Evolutionary conservation across 352 stramenopile genomes (phyloP), one percentile per base, ranked within the genome.

Genomic region (Phytophthora hibernalis): DNA sequence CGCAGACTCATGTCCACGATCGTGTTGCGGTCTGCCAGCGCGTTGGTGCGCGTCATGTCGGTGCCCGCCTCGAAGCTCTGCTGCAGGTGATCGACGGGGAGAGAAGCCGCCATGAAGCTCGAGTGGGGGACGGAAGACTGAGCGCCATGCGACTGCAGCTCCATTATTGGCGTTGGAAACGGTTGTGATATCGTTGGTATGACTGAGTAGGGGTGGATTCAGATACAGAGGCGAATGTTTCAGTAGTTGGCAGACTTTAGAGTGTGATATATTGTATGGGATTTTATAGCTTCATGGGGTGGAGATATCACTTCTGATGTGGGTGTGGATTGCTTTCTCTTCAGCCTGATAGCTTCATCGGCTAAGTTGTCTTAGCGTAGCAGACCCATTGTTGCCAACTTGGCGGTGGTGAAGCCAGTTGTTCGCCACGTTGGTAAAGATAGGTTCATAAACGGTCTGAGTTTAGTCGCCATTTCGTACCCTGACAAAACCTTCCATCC

Each of bases 1-100:
- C 79, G 76, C 49, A 87, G 69, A 58, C 72, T 77, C 73, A 85
- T 84, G 66, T 83, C 71, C 49, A 87, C 77, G 65, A 86, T 89
- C 28, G 80, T 86, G 66, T 85, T 80, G 65, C 75, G 73, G 50
- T 87, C 76, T n/a, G 74, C 66, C 54, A 85, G 59, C 62, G 68
- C 62, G 53, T 83, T 85, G 26, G 76, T 80, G 22, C 65, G 72
- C 9, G 58, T 16, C 60, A 77, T 66, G 44, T 79, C 74, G 38
- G 49, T 56, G 40, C 12, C 38, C 13, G 45, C 43, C 21, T 54
- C 48, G 28, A 68, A 59, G 60, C 58, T 71, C 59, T 48, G 65
- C 12, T 74, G 65, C 51, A 71, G 28, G 35, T 72, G 62, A 26
- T 69, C 53, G 43, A 15, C 35, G 24, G 49, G 50, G 2, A 40